Base-by-base conservation (phyloP, 768 basidiomycete genomes). In the Auricularia sp. region DNA sequence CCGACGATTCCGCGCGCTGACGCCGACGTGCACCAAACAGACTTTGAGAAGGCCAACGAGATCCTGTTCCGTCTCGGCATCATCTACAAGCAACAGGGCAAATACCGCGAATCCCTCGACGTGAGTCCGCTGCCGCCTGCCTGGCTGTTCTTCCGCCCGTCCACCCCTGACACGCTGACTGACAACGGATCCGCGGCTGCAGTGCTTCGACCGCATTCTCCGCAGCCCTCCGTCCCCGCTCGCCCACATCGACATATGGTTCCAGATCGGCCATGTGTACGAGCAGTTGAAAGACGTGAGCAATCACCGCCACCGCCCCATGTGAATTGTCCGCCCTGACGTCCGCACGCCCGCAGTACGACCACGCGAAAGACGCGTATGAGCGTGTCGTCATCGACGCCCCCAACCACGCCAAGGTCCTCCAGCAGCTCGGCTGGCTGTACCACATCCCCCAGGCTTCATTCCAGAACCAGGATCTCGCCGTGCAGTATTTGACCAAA, bases 81-180 rank as follows among this genome's bases (percentile, higher is more conserved):
- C 72, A 99, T 99, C 67, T 98, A 98, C 82, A 98, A 99, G 78
- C 96, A 98, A 72, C 96, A 98, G 73, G 87, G 90, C 70, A 98
- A 98, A 77, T 98, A 93, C 70, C 78, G 85, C 1, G 90, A 93
- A 12, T 90, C 87, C 11, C 81, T 99, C 2, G 83, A 84, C 33
- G 78, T 79, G 63, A 58, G 75, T 73, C 14, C 10, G 47, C 39
- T 14, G 39, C 29, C 33, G 11, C 21, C 44, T 3, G 29, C 29
- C 29, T 29, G 29, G 29, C 44, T 33, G 18, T 61, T 14, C 47
- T 36, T 34, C 58, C 47, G 7, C 8, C 64, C 35, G 42, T 18
- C 39, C 39, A 7, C 5, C 39, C 7, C 39, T 42, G 39, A 42
- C 39, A 7, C 39, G 39, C 35, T 36, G 66, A 36, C 56, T 7